Evolutionary conservation across 139 green algal genomes (phyloP).

Genomic region (Ettlia oleoabundans): DNA sequence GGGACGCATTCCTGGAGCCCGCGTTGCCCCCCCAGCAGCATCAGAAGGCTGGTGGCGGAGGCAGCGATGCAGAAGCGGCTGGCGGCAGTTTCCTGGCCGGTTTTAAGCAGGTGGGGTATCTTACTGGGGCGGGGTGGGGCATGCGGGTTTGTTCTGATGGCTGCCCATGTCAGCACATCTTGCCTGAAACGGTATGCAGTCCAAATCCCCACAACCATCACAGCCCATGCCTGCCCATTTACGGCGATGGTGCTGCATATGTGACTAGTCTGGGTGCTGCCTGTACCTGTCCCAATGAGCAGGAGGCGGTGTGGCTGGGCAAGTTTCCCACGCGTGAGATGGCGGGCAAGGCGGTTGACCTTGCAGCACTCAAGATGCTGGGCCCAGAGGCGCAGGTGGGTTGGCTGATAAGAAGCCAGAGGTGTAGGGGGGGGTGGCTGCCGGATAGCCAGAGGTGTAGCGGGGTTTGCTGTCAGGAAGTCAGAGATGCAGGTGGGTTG

Average conservation of each 20-base stretch:
- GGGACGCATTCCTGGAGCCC: slow-evolving; percentile 32
- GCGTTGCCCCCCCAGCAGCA: background rate
- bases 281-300: background rate
- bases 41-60: background rate
- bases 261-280: background rate
- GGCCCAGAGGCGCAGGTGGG: slow-evolving; percentile 12
- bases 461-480: too few species aligned
- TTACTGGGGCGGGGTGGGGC: too few species aligned
- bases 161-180: too few species aligned
- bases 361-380: slow-evolving; percentile 39
- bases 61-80: background rate
- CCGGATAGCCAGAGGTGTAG: too few species aligned
- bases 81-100: background rate
- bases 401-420: too few species aligned
- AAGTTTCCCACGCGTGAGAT: slow-evolving; percentile 42
- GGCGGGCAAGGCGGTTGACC: slow-evolving; percentile 37
- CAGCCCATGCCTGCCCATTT: background rate
- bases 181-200: too few species aligned
- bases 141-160: too few species aligned
- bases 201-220: too few species aligned
- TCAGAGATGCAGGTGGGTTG: too few species aligned
- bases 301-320: slow-evolving; percentile 31
- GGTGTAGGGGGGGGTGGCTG: too few species aligned
- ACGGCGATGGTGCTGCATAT: background rate
- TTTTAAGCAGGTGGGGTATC: too few species aligned